Conservation (phyloP, 148 eudicot species). For the Vaccinium myrtillus region DNA sequence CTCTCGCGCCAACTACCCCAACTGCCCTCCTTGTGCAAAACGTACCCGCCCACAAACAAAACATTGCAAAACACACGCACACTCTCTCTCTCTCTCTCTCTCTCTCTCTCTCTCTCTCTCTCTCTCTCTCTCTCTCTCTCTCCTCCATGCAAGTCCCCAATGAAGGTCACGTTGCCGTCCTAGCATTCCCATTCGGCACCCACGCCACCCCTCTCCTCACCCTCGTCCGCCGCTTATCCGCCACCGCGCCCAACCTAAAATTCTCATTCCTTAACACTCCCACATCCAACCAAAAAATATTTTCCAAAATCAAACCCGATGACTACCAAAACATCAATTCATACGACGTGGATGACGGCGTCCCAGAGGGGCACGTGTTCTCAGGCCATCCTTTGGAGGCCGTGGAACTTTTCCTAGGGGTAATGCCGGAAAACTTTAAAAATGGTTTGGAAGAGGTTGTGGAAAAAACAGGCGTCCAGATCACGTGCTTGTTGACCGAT, state of each 20-base stretch:
- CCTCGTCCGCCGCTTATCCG: conserved; percentile 19
- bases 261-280: conserved; percentile 31
- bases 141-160: background rate
- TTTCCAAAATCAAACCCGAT: background rate
- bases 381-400: conserved; percentile 25
- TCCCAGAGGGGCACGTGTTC: conserved; percentile 18
- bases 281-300: conserved; percentile 24
- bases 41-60: background rate
- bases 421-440: conserved; percentile 23
- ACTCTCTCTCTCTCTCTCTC: background rate
- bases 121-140: background rate
- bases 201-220: conserved; percentile 31
- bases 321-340: conserved; percentile 11
- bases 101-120: background rate
- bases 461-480: conserved; percentile 30
- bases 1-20: background rate
- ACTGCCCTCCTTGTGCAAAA: background rate
- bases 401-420: conserved; percentile 27
- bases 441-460: conserved; percentile 32
- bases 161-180: conserved; percentile 23
- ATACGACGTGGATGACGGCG: conserved; percentile 11
- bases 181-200: conserved; percentile 30
- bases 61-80: background rate
- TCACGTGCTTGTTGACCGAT: conserved; percentile 40
- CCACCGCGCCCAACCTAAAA: conserved; percentile 1